phyloP scores from a whole-genome alignment of 169 alveolate genomes.

The Eimeria maxima region DNA sequence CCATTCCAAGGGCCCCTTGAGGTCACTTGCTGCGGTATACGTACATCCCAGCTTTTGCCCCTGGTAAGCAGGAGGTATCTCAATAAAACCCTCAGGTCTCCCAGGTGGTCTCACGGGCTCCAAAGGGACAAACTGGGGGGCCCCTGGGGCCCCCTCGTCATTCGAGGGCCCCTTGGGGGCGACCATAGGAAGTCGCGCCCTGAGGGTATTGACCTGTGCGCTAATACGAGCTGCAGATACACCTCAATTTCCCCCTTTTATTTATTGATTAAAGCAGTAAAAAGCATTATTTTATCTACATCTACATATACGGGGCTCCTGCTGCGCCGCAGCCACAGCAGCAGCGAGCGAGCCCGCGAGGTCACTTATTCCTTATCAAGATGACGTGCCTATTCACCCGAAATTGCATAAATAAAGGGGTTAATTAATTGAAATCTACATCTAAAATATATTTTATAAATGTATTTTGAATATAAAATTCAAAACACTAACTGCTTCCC shows the following conservation, averaged over 20 bases:
- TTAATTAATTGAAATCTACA: neutral
- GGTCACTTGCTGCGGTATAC: neutral
- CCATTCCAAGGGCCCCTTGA: slow-evolving; percentile 8
- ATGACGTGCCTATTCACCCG: neutral
- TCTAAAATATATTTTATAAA: neutral
- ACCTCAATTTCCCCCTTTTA: neutral
- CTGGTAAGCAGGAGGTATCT: neutral
- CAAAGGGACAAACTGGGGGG: slow-evolving; percentile 15
- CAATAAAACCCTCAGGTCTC: neutral
- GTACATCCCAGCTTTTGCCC: neutral
- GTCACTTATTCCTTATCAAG: neutral
- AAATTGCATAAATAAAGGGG: neutral
- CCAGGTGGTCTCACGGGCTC: slow-evolving; percentile 13
- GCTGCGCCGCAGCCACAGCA: no score
- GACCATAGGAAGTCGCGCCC: neutral
- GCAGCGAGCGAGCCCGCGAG: neutral
- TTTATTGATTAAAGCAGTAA: no score
- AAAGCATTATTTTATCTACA: no score
- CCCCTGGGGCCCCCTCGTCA: slow-evolving; percentile 36
- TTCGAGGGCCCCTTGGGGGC: slow-evolving; percentile 1
- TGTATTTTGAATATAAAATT: neutral
- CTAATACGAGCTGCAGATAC: neutral
- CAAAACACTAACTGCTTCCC: no score
- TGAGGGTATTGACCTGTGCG: neutral
- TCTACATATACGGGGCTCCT: no score